Conservation (phyloP, 208 protist species). For the Leishmania gerbilli region DNA sequence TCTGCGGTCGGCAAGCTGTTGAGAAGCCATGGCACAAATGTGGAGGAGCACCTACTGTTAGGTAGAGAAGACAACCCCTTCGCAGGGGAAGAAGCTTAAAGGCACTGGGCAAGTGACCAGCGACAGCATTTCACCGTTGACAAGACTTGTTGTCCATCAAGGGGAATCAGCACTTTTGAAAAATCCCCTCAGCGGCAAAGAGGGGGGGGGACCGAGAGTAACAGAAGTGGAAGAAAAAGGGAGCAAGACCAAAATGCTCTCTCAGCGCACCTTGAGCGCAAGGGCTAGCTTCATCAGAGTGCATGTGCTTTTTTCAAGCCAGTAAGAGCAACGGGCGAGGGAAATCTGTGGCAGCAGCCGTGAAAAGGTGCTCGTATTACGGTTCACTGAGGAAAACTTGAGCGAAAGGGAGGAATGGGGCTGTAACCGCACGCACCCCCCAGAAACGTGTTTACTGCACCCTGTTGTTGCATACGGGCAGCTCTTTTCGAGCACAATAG, state of each 20-base stretch:
- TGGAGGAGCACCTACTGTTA: not conserved
- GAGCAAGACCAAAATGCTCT: not conserved
- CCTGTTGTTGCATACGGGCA: not conserved
- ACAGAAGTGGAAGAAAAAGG: not conserved
- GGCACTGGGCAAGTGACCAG: not conserved
- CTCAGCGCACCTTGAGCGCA: not conserved
- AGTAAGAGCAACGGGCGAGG: not conserved
- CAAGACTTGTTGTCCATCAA: not conserved
- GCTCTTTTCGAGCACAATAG: not conserved
- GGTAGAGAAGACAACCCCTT: not conserved
- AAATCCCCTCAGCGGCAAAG: not conserved
- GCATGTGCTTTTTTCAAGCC: not conserved
- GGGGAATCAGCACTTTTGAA: not conserved
- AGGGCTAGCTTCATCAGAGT: not conserved
- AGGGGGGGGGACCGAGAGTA: not conserved
- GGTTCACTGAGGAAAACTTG: not conserved
- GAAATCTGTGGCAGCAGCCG: not conserved
- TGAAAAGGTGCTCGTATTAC: not conserved
- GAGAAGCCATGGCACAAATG: not conserved
- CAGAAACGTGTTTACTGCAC: not conserved
- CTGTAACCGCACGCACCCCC: not conserved
- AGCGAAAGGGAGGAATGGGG: not conserved
- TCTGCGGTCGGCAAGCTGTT: not conserved
- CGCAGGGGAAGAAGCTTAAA: not conserved
- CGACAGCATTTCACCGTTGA: not conserved